A percentile compares a stretch with the other conserved stretches of the same genome.
These are phyloP conservation scores for Sporothrix inflata DNA, from an alignment of 2,329 filamentous ascomycete species.

Conservation along the genomic window DNA sequence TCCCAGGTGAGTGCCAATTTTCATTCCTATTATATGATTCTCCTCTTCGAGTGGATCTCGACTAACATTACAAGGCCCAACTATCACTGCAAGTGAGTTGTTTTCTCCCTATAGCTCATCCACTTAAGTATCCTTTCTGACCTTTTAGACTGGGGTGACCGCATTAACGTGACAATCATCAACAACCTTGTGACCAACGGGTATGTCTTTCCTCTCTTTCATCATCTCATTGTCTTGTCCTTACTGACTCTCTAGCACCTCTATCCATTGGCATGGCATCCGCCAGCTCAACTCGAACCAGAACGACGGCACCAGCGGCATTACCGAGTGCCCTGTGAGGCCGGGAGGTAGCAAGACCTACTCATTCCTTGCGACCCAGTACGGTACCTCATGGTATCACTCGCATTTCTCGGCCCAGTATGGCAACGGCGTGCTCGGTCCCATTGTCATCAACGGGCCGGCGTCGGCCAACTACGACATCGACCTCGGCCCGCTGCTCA, in stretches of 20 bases:
- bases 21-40: neutral
- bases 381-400: slow-evolving; percentile 51
- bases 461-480: slow-evolving; percentile 49
- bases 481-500: slow-evolving; percentile 54
- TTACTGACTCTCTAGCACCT: slow-evolving; percentile 49
- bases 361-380: slow-evolving; percentile 43
- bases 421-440: slow-evolving; percentile 54
- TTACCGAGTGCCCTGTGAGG: slow-evolving; percentile 49
- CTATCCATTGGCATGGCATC: slow-evolving; percentile 55
- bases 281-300: slow-evolving; percentile 49
- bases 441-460: slow-evolving; percentile 52
- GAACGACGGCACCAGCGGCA: slow-evolving; percentile 49
- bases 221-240: slow-evolving; percentile 30
- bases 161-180: slow-evolving; percentile 61
- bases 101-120: neutral
- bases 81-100: slow-evolving; percentile 1
- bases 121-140: neutral
- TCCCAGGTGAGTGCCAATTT: neutral
- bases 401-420: slow-evolving; percentile 54
- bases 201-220: slow-evolving; percentile 53
- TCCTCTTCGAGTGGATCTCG: neutral
- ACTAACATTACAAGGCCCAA: neutral
- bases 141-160: slow-evolving; percentile 52
- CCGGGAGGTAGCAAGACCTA: slow-evolving; percentile 43
- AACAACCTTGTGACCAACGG: slow-evolving; percentile 60